phyloP scores from a whole-genome alignment of 2,329 filamentous ascomycete species.

The Cephalotrichum gorgonifer region DNA sequence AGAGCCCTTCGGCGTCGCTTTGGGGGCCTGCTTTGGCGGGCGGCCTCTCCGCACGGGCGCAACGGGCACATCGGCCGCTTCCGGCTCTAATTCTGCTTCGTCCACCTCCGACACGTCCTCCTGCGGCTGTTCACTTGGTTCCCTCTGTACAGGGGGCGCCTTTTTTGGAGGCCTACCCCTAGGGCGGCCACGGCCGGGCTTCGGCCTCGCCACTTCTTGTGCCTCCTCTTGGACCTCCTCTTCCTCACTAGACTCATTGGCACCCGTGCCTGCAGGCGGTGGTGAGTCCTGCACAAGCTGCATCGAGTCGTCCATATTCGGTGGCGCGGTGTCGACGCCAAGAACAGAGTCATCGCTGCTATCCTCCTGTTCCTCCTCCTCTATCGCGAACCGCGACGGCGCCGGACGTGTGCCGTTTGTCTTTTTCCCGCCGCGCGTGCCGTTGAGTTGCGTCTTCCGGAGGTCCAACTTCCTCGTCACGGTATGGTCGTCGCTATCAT shows the following conservation, averaged over 20 bases:
- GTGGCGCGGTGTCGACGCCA: slow-evolving; percentile 10
- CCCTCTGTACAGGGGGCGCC: background rate
- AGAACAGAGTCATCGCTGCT: slow-evolving; percentile 14
- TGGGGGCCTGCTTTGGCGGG: slow-evolving; percentile 11
- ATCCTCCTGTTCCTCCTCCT: slow-evolving; percentile 13
- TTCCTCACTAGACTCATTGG: slow-evolving; percentile 18
- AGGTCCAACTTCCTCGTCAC: slow-evolving; percentile 49
- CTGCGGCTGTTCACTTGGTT: background rate
- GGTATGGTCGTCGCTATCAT: slow-evolving; percentile 21
- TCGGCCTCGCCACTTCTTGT: slow-evolving; percentile 7
- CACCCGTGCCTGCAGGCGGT: slow-evolving; percentile 13
- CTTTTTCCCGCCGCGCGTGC: slow-evolving; percentile 18
- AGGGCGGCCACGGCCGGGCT: slow-evolving; percentile 2
- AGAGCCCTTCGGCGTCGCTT: slow-evolving; percentile 11
- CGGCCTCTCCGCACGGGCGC: slow-evolving; percentile 11
- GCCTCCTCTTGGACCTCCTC: slow-evolving; percentile 10
- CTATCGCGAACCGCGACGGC: slow-evolving; percentile 6
- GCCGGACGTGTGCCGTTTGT: slow-evolving; percentile 17
- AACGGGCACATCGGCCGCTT: background rate
- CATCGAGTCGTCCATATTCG: slow-evolving; percentile 30
- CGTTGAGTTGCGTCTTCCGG: slow-evolving; percentile 16
- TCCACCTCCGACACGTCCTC: background rate
- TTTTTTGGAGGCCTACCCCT: background rate
- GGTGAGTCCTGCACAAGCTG: slow-evolving; percentile 24
- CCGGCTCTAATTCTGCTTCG: slow-evolving; percentile 6